phyloP scores from a whole-genome alignment of 352 stramenopile genomes.

The Globisporangium paddicum region DNA sequence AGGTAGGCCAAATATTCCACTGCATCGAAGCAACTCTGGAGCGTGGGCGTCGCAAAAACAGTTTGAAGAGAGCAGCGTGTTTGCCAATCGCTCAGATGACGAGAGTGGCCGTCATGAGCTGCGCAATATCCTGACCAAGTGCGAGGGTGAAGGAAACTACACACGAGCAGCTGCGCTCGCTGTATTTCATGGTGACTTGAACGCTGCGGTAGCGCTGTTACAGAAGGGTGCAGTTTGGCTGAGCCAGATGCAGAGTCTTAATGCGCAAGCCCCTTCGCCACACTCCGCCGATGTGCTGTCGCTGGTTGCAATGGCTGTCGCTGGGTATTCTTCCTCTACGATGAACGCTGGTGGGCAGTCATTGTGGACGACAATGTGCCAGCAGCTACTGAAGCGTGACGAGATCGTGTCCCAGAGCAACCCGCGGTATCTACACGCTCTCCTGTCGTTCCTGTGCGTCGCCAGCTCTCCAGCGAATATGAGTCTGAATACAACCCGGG shows the following conservation, averaged over 20 bases:
- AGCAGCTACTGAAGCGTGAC: conserved; percentile 69
- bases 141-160: conserved; percentile 60
- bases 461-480: conserved; percentile 29
- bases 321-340: conserved; percentile 63
- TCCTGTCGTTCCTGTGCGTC: conserved; percentile 71
- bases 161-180: conserved; percentile 63
- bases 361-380: conserved; percentile 75
- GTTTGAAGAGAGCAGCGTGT: conserved; percentile 42
- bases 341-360: conserved; percentile 36
- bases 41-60: conserved; percentile 63
- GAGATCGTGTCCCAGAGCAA: conserved; percentile 59
- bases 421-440: conserved; percentile 77
- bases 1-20: conserved; percentile 20
- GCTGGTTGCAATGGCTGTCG: conserved; percentile 86
- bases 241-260: conserved; percentile 49
- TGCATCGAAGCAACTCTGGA: conserved; percentile 61
- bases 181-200: conserved; percentile 82
- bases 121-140: conserved; percentile 51
- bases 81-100: conserved; percentile 42
- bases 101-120: conserved; percentile 55
- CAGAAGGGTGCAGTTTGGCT: conserved; percentile 67
- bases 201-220: conserved; percentile 56
- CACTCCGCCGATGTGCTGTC: conserved; percentile 77
- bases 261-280: conserved; percentile 15
- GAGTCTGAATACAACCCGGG: conserved; percentile 19